Conservation (phyloP, 2,329 filamentous ascomycete species). For the Aureobasidium sp. region DNA sequence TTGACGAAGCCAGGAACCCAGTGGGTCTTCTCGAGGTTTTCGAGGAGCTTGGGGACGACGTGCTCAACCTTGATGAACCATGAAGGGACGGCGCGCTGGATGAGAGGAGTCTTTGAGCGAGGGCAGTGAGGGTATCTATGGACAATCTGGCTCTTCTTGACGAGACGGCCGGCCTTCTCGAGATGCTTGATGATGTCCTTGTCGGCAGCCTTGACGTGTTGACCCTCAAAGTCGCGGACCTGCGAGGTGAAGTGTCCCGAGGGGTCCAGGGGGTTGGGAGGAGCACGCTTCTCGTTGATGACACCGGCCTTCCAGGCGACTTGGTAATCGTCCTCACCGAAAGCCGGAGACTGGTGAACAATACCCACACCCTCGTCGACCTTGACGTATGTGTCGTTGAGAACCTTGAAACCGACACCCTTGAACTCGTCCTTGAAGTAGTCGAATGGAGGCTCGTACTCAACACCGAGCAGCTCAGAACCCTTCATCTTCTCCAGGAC, state of each 20-base stretch:
- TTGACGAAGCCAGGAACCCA: constrained; percentile 92
- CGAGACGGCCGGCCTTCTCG: constrained; percentile 66
- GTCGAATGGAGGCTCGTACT: constrained; percentile 80
- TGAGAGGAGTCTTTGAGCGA: constrained; percentile 89
- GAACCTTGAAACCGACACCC: constrained; percentile 71
- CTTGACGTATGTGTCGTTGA: constrained; percentile 81
- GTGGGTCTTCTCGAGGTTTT: constrained; percentile 80
- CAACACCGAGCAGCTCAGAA: constrained; percentile 79
- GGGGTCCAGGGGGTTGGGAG: constrained; percentile 89
- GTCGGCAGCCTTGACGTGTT: constrained; percentile 87
- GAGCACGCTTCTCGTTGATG: constrained; percentile 66
- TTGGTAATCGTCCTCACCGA: constrained; percentile 93
- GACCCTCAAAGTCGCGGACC: constrained; percentile 73
- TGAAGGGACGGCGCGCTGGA: constrained; percentile 83
- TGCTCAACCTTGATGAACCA: constrained; percentile 90
- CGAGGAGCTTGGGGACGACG: constrained; percentile 80
- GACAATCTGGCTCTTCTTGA: constrained; percentile 79
- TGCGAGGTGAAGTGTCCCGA: constrained; percentile 70
- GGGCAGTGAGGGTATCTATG: constrained; percentile 94
- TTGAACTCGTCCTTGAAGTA: constrained; percentile 90
- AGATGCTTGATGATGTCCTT: constrained; percentile 88
- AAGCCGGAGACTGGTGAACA: constrained; percentile 88
- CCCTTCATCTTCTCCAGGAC: constrained; percentile 73
- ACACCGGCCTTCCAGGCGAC: constrained; percentile 70
- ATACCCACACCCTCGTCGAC: constrained; percentile 87